phyloP scores from a whole-genome alignment of 129 eudicot genomes.

The Glebionis coronaria region DNA sequence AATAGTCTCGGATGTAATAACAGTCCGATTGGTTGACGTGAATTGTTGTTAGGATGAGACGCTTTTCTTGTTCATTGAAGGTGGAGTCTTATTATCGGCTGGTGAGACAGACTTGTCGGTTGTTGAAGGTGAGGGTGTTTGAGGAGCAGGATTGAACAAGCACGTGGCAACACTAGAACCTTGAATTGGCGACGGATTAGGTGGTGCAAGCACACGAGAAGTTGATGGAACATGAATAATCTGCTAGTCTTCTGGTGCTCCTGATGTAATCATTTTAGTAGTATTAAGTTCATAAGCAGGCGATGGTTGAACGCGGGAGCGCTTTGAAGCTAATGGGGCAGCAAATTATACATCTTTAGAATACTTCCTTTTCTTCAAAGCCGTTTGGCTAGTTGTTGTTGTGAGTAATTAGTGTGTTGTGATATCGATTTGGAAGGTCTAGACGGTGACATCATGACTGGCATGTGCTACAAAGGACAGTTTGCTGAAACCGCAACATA shows the following conservation, averaged over 20 bases:
- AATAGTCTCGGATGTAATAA: too few relatives aligned
- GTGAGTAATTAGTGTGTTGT: too few relatives aligned
- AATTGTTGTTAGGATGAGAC: too few relatives aligned
- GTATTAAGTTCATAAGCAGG: too few relatives aligned
- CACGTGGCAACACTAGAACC: slow-evolving; percentile 76
- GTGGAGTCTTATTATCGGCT: too few relatives aligned
- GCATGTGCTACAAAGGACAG: slow-evolving; percentile 40
- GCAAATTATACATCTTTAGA: slow-evolving; percentile 35
- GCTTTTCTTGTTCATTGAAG: too few relatives aligned
- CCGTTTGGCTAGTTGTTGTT: too few relatives aligned
- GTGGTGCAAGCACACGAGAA: slow-evolving; percentile 15
- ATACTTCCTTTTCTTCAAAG: slow-evolving; percentile 42
- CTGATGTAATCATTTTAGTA: slow-evolving; percentile 8
- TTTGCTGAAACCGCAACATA: slow-evolving; percentile 29
- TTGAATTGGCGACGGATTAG: slow-evolving; percentile 34
- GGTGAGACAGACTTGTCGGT: too few relatives aligned
- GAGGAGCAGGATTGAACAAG: slow-evolving; percentile 61
- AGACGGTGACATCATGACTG: slow-evolving; percentile 45
- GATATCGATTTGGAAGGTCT: too few relatives aligned
- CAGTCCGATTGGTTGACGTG: too few relatives aligned
- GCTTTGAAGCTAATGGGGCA: too few relatives aligned
- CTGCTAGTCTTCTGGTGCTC: slow-evolving; percentile 27
- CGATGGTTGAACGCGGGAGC: slow-evolving; percentile 34
- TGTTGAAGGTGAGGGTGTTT: too few relatives aligned
- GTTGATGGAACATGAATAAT: slow-evolving; percentile 28